Evolutionary conservation across 306 rosid species (phyloP), one percentile per base, ranked within the genome.

Genomic region (Casuarina cunninghamiana): DNA sequence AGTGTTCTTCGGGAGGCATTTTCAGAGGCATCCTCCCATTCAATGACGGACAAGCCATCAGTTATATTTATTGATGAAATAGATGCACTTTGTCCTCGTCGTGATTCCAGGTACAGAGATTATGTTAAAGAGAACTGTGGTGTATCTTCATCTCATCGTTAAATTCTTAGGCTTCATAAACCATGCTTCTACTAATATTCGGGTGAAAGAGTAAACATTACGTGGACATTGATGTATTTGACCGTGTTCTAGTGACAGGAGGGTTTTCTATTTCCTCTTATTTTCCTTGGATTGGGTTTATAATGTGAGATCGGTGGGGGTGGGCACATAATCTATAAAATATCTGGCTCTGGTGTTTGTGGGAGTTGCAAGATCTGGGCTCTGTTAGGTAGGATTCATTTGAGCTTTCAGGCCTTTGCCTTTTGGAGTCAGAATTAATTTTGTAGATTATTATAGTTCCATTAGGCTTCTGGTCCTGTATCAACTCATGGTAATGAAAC

Each of bases 61-160:
- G 93, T 93, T 78, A 82, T 95, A 74, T 95, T 93, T 77, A 91
- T 91, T 17, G 97, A 95, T 83, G 94, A 93, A 85, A 89, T 95
- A 76, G 99, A 95, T 83, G 93, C 89, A 69, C 88, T 95, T 38
- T 95, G 99, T 80, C 90, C 97, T 75, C 97, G 89, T 51, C 93
- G 94, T 76, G 85, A 90, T 84, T 91, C 93, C 61, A 91, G 87
- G 99, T 91, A 88, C 37, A 35, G 21, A 10, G 69, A 43, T 32
- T 43, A 74, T 69, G 60, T 39, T 54, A 50, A 53, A 57, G 45
- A 62, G 66, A 58, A 48, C 69, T 12, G 51, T 66, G 68, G 26
- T 81, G 53, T 79, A 17, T 8, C 0, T 19, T 62, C 78, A 46
- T 62, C 69, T 65, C 73, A 46, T 53, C 74, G 45, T 80, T 75